Evolutionary conservation across 768 basidiomycete genomes (phyloP), one percentile per base, ranked within the genome.

Genomic region (Boletus reticulatus): DNA sequence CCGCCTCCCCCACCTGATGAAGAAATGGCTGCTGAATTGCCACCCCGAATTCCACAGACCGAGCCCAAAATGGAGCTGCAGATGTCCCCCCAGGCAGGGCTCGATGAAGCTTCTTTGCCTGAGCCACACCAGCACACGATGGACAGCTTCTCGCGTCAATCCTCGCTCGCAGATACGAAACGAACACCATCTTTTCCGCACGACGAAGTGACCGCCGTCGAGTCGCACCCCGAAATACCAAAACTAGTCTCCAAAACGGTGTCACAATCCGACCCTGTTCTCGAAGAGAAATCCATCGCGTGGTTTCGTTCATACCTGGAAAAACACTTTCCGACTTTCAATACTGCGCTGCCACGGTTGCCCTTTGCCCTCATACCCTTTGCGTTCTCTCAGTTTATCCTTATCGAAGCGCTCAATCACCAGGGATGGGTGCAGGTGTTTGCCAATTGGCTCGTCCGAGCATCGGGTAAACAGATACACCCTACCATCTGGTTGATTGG

Each of bases 341-440:
- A 80, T 67, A 82, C 81, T 12, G 82, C 85, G 20, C 73, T 85
- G n/a, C 80, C 84, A 0, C 82, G 87, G 22, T 77, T 95, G 0
- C 95, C 94, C 1, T 84, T 94, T 58, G 80, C 84, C 14, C 83
- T 97, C 9, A 76, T 97, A n/a, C 94, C 93, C 0, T 98, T 98
- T 66, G 92, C 94, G 1, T 94, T 98, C 67, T 87, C 88, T 1
- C 93, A 95, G 72, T 98, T 98, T 74, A 92, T 98, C 61, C 83
- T 98, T 53, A 93, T 96, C 56, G 89, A 95, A 66, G 89, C 80
- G 0, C 80, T 98, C 7, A 78, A 84, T 13, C 79, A 84, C 57
- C 84, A 87, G 55, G 93, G 93, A 27, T 98, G 95, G 94, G 92
- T 96, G 10, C 78, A 83, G 13, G 78, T 94, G 22, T 96, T 95